phyloP scores from a whole-genome alignment of 1,284 basidiomycete genomes.

The Erythrobasidium hasegawianum region DNA sequence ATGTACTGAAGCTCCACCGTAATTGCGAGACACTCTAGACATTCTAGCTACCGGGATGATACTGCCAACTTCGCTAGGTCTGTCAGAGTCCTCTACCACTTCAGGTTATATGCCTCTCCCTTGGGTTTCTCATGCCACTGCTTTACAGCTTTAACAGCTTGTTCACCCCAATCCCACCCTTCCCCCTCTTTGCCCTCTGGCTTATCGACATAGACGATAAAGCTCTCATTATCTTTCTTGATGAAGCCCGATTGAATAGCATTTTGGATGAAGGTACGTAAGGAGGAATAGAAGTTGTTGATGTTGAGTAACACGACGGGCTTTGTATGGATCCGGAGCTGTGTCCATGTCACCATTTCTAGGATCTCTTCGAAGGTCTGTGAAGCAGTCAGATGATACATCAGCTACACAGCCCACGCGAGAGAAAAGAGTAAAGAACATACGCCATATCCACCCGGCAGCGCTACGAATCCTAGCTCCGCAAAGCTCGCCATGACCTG shows the following conservation, averaged over 20 bases:
- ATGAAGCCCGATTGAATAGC: slow-evolving; percentile 29
- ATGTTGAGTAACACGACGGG: slow-evolving; percentile 37
- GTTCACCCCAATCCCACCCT: slow-evolving; percentile 24
- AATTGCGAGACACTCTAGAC: no score
- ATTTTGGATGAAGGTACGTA: slow-evolving; percentile 22
- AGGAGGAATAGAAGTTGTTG: slow-evolving; percentile 21
- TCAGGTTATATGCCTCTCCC: slow-evolving; percentile 26
- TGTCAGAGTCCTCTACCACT: no score
- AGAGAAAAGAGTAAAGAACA: background rate
- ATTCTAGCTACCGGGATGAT: no score
- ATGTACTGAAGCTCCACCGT: no score
- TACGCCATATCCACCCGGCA: slow-evolving; percentile 47
- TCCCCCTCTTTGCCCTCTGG: slow-evolving; percentile 5
- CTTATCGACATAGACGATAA: slow-evolving; percentile 27
- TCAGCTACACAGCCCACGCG: background rate
- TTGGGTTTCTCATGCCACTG: slow-evolving; percentile 22
- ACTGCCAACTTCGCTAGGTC: no score
- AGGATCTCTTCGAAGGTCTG: slow-evolving; percentile 47
- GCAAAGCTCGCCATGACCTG: slow-evolving; percentile 14
- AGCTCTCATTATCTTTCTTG: slow-evolving; percentile 16
- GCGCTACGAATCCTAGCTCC: slow-evolving; percentile 46
- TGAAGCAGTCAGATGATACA: background rate
- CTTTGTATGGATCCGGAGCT: slow-evolving; percentile 48
- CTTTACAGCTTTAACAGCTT: slow-evolving; percentile 24
- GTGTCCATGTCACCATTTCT: slow-evolving; percentile 49